These are phyloP conservation scores for Citeromyces siamensis DNA, from an alignment of 1,139 yeast genomes.

Conservation along the genomic window DNA sequence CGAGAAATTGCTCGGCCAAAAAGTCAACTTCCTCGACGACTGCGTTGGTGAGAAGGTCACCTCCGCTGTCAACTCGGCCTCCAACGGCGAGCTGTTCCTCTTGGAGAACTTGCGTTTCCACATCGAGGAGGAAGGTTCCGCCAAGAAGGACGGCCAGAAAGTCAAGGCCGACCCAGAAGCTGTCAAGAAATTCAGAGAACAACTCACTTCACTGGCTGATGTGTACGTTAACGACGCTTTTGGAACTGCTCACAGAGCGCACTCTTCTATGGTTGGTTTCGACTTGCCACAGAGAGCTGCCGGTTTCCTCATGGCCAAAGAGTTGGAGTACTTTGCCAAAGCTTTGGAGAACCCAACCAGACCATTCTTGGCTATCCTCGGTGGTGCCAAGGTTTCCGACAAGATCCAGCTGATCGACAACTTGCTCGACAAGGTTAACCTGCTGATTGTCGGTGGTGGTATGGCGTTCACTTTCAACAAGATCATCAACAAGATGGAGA, in stretches of 20 bases:
- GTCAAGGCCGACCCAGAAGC: constrained; percentile 77
- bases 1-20: constrained; percentile 53
- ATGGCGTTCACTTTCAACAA: constrained; percentile 98
- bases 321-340: constrained; percentile 90
- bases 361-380: constrained; percentile 95
- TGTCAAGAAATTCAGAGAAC: constrained; percentile 76
- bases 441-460: constrained; percentile 95
- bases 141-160: constrained; percentile 79
- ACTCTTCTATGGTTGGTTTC: constrained; percentile 95
- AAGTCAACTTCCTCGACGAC: constrained; percentile 71
- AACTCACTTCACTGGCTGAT: constrained; percentile 83
- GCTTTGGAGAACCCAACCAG: constrained; percentile 94
- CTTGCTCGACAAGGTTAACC: constrained; percentile 87
- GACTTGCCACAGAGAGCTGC: constrained; percentile 91
- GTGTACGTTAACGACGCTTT: constrained; percentile 96
- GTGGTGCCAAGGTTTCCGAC: constrained; percentile 98
- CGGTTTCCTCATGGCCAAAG: constrained; percentile 96
- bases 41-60: constrained; percentile 86
- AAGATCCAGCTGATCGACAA: constrained; percentile 96
- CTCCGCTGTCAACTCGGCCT: constrained; percentile 55
- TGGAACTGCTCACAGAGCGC: constrained; percentile 99
- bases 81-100: constrained; percentile 63
- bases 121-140: constrained; percentile 92
- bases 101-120: constrained; percentile 96
- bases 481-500: constrained; percentile 69